phyloP scores from a whole-genome alignment of 192 early-diverging fungal genomes.

The Phycomyces blakesleeanus region DNA sequence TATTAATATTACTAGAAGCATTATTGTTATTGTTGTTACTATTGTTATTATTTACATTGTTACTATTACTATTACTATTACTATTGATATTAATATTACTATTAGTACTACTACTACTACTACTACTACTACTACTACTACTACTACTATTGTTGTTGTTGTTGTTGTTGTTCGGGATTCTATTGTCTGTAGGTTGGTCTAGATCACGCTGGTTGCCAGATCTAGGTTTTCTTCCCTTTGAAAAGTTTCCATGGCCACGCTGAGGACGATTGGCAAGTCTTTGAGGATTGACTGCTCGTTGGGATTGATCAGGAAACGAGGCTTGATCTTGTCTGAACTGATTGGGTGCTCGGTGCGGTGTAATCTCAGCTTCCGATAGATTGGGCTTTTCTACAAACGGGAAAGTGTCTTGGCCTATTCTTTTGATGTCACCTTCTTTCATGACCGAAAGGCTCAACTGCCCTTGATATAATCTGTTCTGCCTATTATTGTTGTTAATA shows the following conservation, averaged over 20 bases:
- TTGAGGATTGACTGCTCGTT: background rate
- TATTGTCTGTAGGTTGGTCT: background rate
- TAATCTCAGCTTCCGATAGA: constrained; percentile 15
- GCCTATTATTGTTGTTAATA: too few species aligned
- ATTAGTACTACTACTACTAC: too few species aligned
- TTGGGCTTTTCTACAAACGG: constrained; percentile 38
- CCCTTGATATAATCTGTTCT: constrained; percentile 52
- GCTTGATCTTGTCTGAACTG: constrained; percentile 1
- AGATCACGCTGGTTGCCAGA: background rate
- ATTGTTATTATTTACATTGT: too few species aligned
- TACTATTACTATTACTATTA: too few species aligned
- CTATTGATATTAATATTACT: too few species aligned
- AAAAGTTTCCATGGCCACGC: background rate
- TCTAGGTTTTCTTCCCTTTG: background rate
- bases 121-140: too few species aligned
- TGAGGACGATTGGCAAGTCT: background rate
- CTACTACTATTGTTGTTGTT: background rate
- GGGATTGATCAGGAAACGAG: background rate
- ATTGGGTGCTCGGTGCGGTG: background rate
- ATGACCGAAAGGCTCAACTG: constrained; percentile 49
- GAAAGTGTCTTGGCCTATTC: constrained; percentile 54
- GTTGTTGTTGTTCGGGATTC: too few species aligned
- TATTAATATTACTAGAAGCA: too few species aligned
- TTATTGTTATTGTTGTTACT: too few species aligned
- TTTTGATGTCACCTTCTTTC: constrained; percentile 48